Conservation (phyloP, 352 stramenopile genomes). For the Thraustochytrium sp. region DNA sequence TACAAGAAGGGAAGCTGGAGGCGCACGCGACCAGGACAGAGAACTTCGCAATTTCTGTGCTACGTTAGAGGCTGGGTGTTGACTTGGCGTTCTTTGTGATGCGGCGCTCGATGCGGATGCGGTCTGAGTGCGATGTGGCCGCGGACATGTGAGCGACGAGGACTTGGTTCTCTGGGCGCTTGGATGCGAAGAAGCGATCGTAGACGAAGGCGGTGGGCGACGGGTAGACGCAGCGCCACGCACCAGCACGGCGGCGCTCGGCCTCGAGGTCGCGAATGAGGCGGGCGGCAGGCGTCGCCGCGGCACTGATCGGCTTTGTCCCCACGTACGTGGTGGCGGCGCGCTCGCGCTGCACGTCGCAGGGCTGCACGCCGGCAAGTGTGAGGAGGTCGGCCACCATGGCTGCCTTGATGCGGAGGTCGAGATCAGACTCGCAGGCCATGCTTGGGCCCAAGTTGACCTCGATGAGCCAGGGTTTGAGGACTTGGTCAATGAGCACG, state of each 20-base stretch:
- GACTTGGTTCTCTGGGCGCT: background rate
- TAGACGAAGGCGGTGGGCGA: background rate
- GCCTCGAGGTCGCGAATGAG: background rate
- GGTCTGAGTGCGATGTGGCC: background rate
- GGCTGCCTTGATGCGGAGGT: conserved; percentile 77
- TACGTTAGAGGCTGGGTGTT: no score
- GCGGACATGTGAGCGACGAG: background rate
- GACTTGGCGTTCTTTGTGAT: background rate
- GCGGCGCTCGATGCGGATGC: background rate
- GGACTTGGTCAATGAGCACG: conserved; percentile 78
- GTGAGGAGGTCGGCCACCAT: conserved; percentile 71
- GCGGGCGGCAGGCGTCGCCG: background rate
- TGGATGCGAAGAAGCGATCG: conserved; percentile 13
- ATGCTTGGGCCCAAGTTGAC: conserved; percentile 90
- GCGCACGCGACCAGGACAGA: no score
- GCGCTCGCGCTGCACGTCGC: conserved; percentile 46
- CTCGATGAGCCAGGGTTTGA: conserved; percentile 87
- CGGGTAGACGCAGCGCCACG: conserved; percentile 12
- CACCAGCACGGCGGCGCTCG: background rate
- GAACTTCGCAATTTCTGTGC: no score
- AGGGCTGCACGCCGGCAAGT: conserved; percentile 69
- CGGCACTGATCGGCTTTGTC: background rate
- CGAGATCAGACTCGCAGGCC: conserved; percentile 70
- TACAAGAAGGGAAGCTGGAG: no score
- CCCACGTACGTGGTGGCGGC: background rate